Evolutionary conservation across 75 land plant species (phyloP), one percentile per base, ranked within the genome.

Genomic region (Cunninghamia lanceolata): DNA sequence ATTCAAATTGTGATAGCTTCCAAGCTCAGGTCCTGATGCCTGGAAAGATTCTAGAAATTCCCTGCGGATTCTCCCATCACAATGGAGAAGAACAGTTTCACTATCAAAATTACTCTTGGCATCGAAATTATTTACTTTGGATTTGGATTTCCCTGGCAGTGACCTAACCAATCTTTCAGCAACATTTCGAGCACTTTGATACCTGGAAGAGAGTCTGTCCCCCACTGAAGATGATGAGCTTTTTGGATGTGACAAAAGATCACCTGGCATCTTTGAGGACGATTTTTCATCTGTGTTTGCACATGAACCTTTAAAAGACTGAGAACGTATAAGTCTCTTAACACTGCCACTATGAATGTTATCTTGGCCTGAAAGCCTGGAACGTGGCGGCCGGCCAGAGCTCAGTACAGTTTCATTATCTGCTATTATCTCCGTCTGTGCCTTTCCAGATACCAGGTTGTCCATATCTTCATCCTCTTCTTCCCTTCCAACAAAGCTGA

Each of bases 151-250:
- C 46, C 82, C 82, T 80, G 82, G 82, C 6, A 80, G 47, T n/a
- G 82, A 42, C 52, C 32, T 80, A 1, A 80, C 82, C 46, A 80
- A 45, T 45, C 46, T 80, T 45, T 80, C 82, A 80, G 82, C 82
- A 80, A 80, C 82, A 80, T 80, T 80, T 43, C 82, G 32, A 80
- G 82, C 82, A 45, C 45, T 80, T 80, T 80, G 82, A 80, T 43
- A 80, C 30, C 82, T 80, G 52, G 82, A 80, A 28, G 82, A 80
- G 34, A 80, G 47, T 40, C 45, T 80, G 16, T 80, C 82, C 40
- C 47, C 42, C 45, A 42, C 82, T 28, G 82, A 80, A 13, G 82
- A 80, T 10, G 47, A 42, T 43, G 82, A 80, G 46, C 34, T 43
- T 43, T 43, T 80, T 80, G 47, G n/a, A 80, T 28, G 45, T 1